Percentiles rank a stretch among this genome's conserved stretches.
These are phyloP conservation scores for Fonsecaea erecta DNA, from an alignment of 2,329 filamentous ascomycete genomes.

Conservation along the genomic window DNA sequence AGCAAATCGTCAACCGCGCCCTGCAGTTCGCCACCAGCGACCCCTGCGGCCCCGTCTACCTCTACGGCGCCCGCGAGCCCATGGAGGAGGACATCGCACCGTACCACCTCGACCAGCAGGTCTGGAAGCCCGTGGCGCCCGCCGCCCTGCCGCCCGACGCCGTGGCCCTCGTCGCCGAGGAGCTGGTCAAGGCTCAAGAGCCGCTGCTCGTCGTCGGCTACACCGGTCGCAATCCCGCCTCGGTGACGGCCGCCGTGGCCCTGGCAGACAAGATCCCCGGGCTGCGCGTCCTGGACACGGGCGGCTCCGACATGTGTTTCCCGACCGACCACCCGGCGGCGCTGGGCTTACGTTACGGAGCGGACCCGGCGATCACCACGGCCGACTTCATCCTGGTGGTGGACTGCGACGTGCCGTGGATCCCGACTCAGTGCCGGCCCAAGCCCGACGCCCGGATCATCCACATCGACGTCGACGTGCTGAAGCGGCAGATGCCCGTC, in stretches of 20 bases:
- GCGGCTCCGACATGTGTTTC: slow-evolving; percentile 59
- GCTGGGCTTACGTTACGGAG: slow-evolving; percentile 73
- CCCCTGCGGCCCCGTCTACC: slow-evolving; percentile 78
- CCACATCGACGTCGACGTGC: slow-evolving; percentile 69
- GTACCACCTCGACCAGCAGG: slow-evolving; percentile 68
- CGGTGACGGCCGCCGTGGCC: slow-evolving; percentile 51
- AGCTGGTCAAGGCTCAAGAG: slow-evolving; percentile 53
- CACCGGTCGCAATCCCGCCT: slow-evolving; percentile 52
- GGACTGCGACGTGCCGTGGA: slow-evolving; percentile 93
- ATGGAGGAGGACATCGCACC: slow-evolving; percentile 84
- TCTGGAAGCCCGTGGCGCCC: slow-evolving; percentile 73
- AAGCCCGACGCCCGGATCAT: slow-evolving; percentile 61
- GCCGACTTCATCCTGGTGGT: slow-evolving; percentile 85
- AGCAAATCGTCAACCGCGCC: slow-evolving; percentile 86
- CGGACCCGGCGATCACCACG: slow-evolving; percentile 71
- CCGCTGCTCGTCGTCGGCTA: slow-evolving; percentile 59
- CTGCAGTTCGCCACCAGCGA: slow-evolving; percentile 79
- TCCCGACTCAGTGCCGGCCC: slow-evolving; percentile 73
- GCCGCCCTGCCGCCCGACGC: slow-evolving; percentile 61
- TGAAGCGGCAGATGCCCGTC: slow-evolving; percentile 74
- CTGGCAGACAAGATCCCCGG: slow-evolving; percentile 55
- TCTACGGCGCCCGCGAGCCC: slow-evolving; percentile 76
- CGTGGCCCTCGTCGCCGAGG: slow-evolving; percentile 49
- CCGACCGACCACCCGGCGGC: slow-evolving; percentile 58
- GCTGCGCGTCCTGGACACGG: slow-evolving; percentile 57